Conservation (phyloP, 495 filamentous ascomycete genomes). For the Penicillium robsamsonii region DNA sequence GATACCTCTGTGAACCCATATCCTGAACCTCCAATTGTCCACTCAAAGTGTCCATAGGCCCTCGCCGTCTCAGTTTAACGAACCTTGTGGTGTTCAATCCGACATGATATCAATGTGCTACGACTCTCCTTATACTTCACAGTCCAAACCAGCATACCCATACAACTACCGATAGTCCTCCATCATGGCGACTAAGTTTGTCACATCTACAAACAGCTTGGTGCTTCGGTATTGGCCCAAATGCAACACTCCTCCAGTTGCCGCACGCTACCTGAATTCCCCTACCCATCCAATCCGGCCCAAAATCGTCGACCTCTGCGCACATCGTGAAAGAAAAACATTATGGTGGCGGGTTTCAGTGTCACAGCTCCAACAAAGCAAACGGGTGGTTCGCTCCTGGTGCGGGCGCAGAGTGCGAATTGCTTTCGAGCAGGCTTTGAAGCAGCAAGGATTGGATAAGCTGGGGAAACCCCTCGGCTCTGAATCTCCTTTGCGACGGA, state of each 20-base stretch:
- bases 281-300: slow-evolving; percentile 32
- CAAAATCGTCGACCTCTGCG: slow-evolving; percentile 38
- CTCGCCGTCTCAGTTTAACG: not conserved
- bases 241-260: slow-evolving; percentile 28
- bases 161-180: slow-evolving; percentile 2
- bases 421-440: slow-evolving; percentile 57
- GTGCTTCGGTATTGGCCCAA: slow-evolving; percentile 25
- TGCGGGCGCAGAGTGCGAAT: slow-evolving; percentile 46
- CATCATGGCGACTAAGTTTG: slow-evolving; percentile 18
- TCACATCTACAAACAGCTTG: slow-evolving; percentile 18
- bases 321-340: slow-evolving; percentile 31
- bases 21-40: not conserved
- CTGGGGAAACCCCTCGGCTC: slow-evolving; percentile 40
- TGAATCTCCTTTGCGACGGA: not conserved
- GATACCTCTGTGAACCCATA: not conserved
- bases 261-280: slow-evolving; percentile 30
- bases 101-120: slow-evolving; percentile 21
- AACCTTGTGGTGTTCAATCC: slow-evolving; percentile 1
- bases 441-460: slow-evolving; percentile 53
- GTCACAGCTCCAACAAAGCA: slow-evolving; percentile 24
- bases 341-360: slow-evolving; percentile 52
- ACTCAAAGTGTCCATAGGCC: not conserved
- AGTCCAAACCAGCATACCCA: not conserved
- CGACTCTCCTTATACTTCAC: slow-evolving; percentile 1
- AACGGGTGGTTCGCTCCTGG: slow-evolving; percentile 54